Evolutionary conservation across 805 yeast genomes (phyloP).

Genomic region (Lipomyces yamadae): DNA sequence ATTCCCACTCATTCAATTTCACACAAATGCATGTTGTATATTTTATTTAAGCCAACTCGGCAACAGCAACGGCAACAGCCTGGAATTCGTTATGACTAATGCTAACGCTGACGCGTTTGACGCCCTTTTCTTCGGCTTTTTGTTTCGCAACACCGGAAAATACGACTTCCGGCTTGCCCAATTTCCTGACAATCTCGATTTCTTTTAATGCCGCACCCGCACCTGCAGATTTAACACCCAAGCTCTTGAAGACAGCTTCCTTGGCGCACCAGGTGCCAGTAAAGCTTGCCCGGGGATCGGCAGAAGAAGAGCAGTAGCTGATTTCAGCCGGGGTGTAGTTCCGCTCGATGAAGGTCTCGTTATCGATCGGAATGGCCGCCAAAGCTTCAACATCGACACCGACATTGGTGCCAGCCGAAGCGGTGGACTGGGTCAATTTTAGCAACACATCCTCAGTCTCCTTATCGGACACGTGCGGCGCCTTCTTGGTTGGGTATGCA

Average conservation of each 20-base stretch:
- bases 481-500: conserved; percentile 38
- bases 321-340: conserved; percentile 87
- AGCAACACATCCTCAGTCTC: conserved; percentile 69
- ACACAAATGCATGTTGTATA: too few relatives aligned
- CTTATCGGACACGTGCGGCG: conserved; percentile 42
- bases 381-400: conserved; percentile 97
- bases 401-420: conserved; percentile 60
- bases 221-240: conserved; percentile 87
- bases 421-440: conserved; percentile 55
- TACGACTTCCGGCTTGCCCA: conserved; percentile 80
- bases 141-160: conserved; percentile 76
- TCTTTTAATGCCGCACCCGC: conserved; percentile 94
- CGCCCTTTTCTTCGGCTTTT: conserved; percentile 74
- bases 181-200: conserved; percentile 76
- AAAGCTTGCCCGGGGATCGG: conserved; percentile 84
- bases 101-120: conserved; percentile 76
- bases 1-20: background rate
- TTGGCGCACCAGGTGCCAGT: conserved; percentile 99
- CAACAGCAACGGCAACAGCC: conserved; percentile 94
- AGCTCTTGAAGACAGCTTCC: conserved; percentile 97
- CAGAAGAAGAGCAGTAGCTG: conserved; percentile 71
- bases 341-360: conserved; percentile 87
- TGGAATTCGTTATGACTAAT: conserved; percentile 97
- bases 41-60: conserved; percentile 23
- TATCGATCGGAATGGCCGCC: conserved; percentile 78